These are phyloP conservation scores for Hypoxylon sp. DNA, from an alignment of 2,329 filamentous ascomycete species.

Conservation along the genomic window DNA sequence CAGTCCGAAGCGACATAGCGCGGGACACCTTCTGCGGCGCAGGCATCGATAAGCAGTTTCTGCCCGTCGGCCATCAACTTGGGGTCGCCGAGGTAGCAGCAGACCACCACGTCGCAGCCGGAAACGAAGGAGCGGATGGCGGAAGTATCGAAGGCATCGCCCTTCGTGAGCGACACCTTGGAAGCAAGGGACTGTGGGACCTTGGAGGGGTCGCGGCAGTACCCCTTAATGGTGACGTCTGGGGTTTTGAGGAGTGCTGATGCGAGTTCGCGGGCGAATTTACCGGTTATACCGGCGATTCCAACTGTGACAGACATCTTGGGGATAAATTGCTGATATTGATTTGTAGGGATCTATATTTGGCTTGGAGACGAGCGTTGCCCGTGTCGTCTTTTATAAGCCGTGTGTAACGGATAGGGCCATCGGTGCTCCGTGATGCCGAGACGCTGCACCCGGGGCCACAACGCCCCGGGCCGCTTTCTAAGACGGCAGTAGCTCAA, in stretches of 20 bases:
- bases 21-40: conserved; percentile 52
- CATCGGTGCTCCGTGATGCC: conserved; percentile 28
- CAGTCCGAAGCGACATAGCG: conserved; percentile 59
- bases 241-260: conserved; percentile 30
- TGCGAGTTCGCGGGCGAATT: conserved; percentile 36
- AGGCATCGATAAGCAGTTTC: conserved; percentile 58
- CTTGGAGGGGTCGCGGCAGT: conserved; percentile 37
- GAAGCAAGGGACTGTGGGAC: conserved; percentile 23
- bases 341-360: not conserved
- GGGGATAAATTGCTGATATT: not conserved
- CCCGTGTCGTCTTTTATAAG: conserved; percentile 12
- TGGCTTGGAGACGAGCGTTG: not conserved
- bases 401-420: not conserved
- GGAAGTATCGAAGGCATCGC: conserved; percentile 32
- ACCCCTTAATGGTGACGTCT: conserved; percentile 27
- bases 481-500: not conserved
- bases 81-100: conserved; percentile 57
- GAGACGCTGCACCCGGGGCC: conserved; percentile 8
- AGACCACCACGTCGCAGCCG: conserved; percentile 55
- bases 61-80: conserved; percentile 58
- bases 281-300: conserved; percentile 43
- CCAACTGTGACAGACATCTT: conserved; percentile 41
- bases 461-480: not conserved
- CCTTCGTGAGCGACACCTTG: conserved; percentile 22
- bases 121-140: conserved; percentile 48